These are phyloP conservation scores for Leishmania arabica DNA, from an alignment of 208 protist species.

Conservation along the genomic window DNA sequence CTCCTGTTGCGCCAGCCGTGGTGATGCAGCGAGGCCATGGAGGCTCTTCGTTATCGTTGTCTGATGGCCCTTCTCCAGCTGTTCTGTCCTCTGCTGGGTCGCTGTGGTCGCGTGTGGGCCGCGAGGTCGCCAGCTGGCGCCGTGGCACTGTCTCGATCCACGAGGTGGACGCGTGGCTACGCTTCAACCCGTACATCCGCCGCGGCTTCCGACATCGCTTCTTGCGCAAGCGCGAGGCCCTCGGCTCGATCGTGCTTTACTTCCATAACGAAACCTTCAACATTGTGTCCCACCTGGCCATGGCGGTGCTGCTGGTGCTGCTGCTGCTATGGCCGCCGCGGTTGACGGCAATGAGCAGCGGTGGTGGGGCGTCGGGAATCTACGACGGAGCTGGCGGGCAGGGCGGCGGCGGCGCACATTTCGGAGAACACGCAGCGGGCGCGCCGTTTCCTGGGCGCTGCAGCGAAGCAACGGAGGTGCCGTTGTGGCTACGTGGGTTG, in stretches of 20 bases:
- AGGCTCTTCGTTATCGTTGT: background rate
- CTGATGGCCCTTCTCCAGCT: background rate
- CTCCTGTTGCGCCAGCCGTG: background rate
- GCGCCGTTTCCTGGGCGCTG: background rate
- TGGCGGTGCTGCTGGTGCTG: conserved; percentile 41
- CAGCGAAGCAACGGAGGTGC: background rate
- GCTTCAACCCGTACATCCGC: conserved; percentile 67
- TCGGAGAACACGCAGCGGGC: background rate
- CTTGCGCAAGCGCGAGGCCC: conserved; percentile 40
- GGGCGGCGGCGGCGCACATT: background rate
- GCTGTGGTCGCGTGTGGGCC: conserved; percentile 10
- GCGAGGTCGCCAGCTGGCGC: conserved; percentile 27
- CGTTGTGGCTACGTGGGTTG: conserved; percentile 21
- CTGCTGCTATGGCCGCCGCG: conserved; percentile 48
- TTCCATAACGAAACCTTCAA: conserved; percentile 76
- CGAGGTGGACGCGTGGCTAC: conserved; percentile 59
- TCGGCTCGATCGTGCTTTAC: conserved; percentile 48
- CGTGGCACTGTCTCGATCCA: conserved; percentile 42
- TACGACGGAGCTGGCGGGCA: background rate
- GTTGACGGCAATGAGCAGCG: conserved; percentile 2
- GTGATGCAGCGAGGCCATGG: background rate
- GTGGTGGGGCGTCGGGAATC: background rate
- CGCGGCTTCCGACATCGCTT: conserved; percentile 57
- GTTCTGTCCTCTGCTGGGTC: background rate
- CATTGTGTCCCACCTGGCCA: conserved; percentile 47